Conservation (phyloP, 73 alveolate species). For the Uronychia setigera region DNA sequence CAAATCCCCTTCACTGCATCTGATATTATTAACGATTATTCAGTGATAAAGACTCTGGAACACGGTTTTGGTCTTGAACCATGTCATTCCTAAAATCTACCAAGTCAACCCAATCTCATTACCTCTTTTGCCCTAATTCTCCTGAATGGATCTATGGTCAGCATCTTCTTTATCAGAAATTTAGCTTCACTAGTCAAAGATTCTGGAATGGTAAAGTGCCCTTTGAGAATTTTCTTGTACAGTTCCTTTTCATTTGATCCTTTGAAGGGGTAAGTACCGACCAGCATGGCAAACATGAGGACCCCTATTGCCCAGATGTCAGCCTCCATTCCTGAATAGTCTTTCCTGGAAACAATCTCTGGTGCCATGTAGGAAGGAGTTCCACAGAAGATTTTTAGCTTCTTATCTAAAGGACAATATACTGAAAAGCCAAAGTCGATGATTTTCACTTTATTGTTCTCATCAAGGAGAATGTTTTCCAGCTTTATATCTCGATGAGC, state of each 20-base stretch:
- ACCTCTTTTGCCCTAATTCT: constrained; percentile 6
- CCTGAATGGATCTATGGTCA: constrained; percentile 42
- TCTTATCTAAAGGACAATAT: constrained; percentile 35
- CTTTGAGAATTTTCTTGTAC: constrained; percentile 72
- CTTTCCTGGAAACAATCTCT: constrained; percentile 88
- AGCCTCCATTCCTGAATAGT: constrained; percentile 82
- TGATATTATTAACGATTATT: no score
- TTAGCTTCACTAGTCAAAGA: constrained; percentile 55
- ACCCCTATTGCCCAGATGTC: constrained; percentile 98
- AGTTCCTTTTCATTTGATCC: constrained; percentile 94
- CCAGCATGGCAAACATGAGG: constrained; percentile 80
- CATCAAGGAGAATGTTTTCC: constrained; percentile 65
- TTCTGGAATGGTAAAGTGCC: constrained; percentile 79
- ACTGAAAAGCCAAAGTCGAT: constrained; percentile 75
- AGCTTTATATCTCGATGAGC: constrained; percentile 85
- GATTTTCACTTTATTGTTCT: constrained; percentile 43
- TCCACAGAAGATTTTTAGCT: constrained; percentile 92
- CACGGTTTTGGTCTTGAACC: no score
- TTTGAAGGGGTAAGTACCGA: constrained; percentile 91
- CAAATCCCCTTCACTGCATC: no score
- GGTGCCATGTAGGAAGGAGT: constrained; percentile 99
- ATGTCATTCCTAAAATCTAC: no score
- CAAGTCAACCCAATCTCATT: no score
- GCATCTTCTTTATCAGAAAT: constrained; percentile 33
- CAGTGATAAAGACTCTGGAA: no score